phyloP scores from a whole-genome alignment of 768 basidiomycete species.

The Rhodotorula kratochvilovae region DNA sequence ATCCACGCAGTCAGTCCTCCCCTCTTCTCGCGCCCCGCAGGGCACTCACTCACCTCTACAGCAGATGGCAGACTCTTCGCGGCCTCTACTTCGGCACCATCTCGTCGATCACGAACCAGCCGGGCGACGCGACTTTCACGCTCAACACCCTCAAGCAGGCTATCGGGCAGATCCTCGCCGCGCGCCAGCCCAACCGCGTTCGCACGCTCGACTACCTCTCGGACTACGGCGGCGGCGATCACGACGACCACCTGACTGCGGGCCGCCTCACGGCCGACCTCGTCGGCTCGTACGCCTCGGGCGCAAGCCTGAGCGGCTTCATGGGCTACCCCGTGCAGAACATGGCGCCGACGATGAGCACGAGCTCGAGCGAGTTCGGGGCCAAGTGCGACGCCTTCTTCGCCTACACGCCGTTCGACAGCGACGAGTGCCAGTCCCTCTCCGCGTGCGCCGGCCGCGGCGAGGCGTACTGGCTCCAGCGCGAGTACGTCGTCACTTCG shows the following conservation, averaged over 20 bases:
- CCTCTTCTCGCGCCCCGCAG: too few relatives aligned
- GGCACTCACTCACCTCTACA: too few relatives aligned
- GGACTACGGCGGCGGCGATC: constrained; percentile 16
- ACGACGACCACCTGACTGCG: constrained; percentile 19
- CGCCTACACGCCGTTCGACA: constrained; percentile 39
- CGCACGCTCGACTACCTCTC: constrained; percentile 18
- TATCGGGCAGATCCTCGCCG: constrained; percentile 14
- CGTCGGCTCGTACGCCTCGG: not conserved
- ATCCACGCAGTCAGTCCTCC: not conserved
- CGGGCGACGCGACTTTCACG: constrained; percentile 12
- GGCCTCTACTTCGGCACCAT: constrained; percentile 22
- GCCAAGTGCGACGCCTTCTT: constrained; percentile 33
- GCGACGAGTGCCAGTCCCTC: constrained; percentile 30
- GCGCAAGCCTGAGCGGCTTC: not conserved
- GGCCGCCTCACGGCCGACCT: not conserved
- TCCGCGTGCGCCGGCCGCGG: constrained; percentile 17
- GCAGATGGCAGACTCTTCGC: constrained; percentile 20
- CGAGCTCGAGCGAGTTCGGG: not conserved
- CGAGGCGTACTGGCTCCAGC: constrained; percentile 29
- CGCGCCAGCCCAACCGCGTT: not conserved
- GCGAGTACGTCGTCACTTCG: constrained; percentile 28
- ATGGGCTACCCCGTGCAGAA: constrained; percentile 16
- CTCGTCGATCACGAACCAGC: constrained; percentile 6
- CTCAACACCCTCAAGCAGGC: constrained; percentile 2
- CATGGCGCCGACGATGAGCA: constrained; percentile 25